Base-by-base conservation (phyloP, 164 flowering plant species). In the Aristolochia californica region DNA sequence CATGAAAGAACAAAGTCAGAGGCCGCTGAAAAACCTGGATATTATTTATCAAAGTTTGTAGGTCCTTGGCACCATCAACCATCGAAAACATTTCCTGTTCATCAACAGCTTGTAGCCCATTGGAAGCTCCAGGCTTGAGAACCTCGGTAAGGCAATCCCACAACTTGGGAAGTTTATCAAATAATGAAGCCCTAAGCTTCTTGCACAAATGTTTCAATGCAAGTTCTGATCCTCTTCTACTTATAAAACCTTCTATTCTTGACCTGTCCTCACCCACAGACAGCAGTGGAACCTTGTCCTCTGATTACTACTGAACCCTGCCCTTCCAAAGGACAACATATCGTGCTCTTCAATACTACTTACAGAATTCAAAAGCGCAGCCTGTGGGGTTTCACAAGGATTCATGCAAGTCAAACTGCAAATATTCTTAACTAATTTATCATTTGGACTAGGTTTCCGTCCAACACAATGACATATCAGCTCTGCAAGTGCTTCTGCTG, bases 91-190 rank as follows among this genome's bases (percentile, higher is more conserved):
- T 61, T 53, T 70, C 66, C 59, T 70, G 57, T 50, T 76, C 80
- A 64, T 84, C 77, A 51, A 60, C 66, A 38, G 72, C 50, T 59
- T 45, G 38, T 11, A 48, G 25, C 45, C 60, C 74, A 43, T 72
- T 78, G 28, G 44, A 27, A 59, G 44, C 66, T 23, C 65, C 68
- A 56, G 97, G 96, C 73, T 70, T 75, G 30, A 94, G 81, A 68
- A 86, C 82, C 75, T 94, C 99, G 58, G 91, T 83, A 58, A 94
- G 82, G 64, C 91, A 94, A 65, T 90, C 93, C 99, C 97, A 90
- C 49, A 90, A 61, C 74, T 79, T 94, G n/a, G 99, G 96, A 61
- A 94, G 81, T 62, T 75, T 82, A 30, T 88, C 87, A 81, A 94
- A 94, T 61, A 94, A 64, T 13, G 75, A 71, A 64, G 67, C 71